These are phyloP conservation scores for Curvularia sp. DNA, from an alignment of 2,329 filamentous ascomycete species.

Conservation along the genomic window DNA sequence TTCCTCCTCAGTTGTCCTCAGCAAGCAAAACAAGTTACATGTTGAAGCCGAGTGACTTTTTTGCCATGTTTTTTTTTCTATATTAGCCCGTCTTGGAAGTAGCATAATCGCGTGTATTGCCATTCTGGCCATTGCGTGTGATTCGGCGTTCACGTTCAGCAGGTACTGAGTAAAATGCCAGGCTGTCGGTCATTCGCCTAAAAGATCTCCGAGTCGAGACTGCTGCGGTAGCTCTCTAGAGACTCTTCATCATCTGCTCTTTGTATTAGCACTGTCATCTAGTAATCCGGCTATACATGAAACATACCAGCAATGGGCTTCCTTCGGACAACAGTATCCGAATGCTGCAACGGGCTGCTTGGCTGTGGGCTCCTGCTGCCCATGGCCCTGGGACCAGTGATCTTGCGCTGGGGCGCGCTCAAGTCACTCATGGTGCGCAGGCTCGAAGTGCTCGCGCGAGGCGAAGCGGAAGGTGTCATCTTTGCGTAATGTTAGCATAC, in stretches of 20 bases:
- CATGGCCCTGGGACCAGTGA: slow-evolving; percentile 59
- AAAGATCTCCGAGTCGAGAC: slow-evolving; percentile 48
- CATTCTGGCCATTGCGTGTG: slow-evolving; percentile 6
- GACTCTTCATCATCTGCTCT: slow-evolving; percentile 39
- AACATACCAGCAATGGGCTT: slow-evolving; percentile 46
- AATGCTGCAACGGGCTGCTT: slow-evolving; percentile 36
- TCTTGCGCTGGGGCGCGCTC: slow-evolving; percentile 51
- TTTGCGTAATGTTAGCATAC: slow-evolving; percentile 25
- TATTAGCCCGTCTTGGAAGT: background rate
- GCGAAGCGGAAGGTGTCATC: slow-evolving; percentile 45
- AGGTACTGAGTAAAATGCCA: background rate
- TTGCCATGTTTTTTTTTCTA: background rate
- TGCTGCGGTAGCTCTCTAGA: slow-evolving; percentile 44
- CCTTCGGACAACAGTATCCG: slow-evolving; percentile 46
- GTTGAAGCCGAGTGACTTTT: slow-evolving; percentile 1
- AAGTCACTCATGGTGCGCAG: slow-evolving; percentile 35
- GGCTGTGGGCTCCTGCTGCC: slow-evolving; percentile 50
- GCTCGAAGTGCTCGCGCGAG: slow-evolving; percentile 37
- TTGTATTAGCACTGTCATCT: slow-evolving; percentile 8
- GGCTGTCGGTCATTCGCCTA: slow-evolving; percentile 24
- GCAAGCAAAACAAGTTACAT: background rate
- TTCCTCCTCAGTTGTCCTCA: background rate
- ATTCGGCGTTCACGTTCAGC: slow-evolving; percentile 2
- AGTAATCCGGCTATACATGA: background rate
- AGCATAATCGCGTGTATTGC: background rate